Percentiles rank a stretch among this genome's conserved stretches.
Conservation (phyloP, 129 eudicot species). For the Centaurea solstitialis region DNA sequence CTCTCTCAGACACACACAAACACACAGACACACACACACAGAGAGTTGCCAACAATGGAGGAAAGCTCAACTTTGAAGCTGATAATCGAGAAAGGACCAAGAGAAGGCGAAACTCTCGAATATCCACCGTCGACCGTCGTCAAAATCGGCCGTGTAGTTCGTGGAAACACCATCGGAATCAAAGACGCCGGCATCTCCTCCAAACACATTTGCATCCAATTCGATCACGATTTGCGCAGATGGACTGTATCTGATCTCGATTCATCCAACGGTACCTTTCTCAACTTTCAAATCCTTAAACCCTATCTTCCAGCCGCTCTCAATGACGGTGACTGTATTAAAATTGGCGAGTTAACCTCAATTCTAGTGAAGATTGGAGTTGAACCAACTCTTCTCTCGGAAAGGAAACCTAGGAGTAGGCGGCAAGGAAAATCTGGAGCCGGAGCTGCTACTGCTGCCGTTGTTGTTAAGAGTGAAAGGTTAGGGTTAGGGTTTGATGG, state of each 20-base stretch:
- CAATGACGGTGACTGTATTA: constrained; percentile 57
- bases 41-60: constrained; percentile 32
- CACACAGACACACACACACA: too few species aligned
- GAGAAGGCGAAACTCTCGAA: constrained; percentile 56
- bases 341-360: constrained; percentile 66
- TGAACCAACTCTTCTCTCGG: neutral
- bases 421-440: constrained; percentile 25
- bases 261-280: constrained; percentile 72
- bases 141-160: constrained; percentile 57
- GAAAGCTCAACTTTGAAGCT: constrained; percentile 50
- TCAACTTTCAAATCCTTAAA: constrained; percentile 38
- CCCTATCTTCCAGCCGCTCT: constrained; percentile 32
- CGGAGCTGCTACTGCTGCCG: neutral
- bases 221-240: constrained; percentile 20
- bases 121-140: constrained; percentile 37
- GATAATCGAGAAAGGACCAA: constrained; percentile 67
- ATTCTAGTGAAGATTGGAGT: constrained; percentile 43
- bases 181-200: constrained; percentile 82
- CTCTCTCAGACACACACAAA: too few species aligned
- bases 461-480: constrained; percentile 19
- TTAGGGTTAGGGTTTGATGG: constrained; percentile 40
- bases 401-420: constrained; percentile 41
- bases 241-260: constrained; percentile 66
- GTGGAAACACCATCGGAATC: constrained; percentile 59
- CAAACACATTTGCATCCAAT: constrained; percentile 61